phyloP scores from a whole-genome alignment of 75 land plant genomes.

The Adiantum capillusveneris region DNA sequence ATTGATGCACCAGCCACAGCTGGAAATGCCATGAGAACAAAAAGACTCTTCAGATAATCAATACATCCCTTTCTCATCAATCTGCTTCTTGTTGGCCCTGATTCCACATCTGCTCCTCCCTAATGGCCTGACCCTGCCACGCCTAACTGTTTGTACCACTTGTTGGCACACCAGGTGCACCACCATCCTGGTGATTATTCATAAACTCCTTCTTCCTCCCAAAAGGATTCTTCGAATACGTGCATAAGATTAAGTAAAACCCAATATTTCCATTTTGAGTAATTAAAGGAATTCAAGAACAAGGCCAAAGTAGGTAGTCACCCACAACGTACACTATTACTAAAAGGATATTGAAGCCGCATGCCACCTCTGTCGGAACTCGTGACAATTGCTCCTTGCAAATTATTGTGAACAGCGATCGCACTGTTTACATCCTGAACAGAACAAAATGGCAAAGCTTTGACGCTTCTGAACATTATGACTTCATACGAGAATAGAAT shows the following conservation, averaged over 20 bases:
- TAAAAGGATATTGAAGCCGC: slow-evolving; percentile 98
- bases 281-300: neutral
- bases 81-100: neutral
- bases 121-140: neutral
- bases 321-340: neutral
- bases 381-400: slow-evolving; percentile 94
- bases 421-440: slow-evolving; percentile 90
- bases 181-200: slow-evolving; percentile 7
- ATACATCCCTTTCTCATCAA: slow-evolving; percentile 17
- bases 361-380: slow-evolving; percentile 97
- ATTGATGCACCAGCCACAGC: slow-evolving; percentile 17
- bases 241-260: slow-evolving; percentile 8
- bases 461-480: too few relatives aligned
- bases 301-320: neutral
- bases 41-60: slow-evolving; percentile 11
- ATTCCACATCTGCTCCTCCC: neutral
- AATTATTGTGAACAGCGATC: slow-evolving; percentile 68
- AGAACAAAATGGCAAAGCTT: neutral
- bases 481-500: too few relatives aligned
- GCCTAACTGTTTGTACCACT: slow-evolving; percentile 6
- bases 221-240: slow-evolving; percentile 45
- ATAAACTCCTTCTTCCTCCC: slow-evolving; percentile 34
- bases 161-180: slow-evolving; percentile 14
- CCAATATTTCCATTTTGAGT: neutral
- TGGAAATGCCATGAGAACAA: slow-evolving; percentile 16